A percentile compares a stretch with the other conserved stretches of the same genome.
These are phyloP conservation scores for Ceratopteris richardii DNA, from an alignment of 75 land plant genomes.

Conservation along the genomic window DNA sequence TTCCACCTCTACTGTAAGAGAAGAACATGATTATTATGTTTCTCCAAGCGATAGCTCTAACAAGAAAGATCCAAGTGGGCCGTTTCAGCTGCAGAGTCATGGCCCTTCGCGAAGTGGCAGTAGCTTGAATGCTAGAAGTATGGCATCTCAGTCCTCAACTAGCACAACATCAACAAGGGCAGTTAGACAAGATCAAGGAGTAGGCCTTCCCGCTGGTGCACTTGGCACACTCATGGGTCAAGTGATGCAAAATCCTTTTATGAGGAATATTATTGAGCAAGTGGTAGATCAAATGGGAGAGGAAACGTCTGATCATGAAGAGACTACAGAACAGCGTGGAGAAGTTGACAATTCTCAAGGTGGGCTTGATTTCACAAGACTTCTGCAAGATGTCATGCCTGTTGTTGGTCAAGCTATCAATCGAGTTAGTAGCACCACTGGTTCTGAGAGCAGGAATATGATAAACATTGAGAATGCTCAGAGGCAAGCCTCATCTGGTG, in stretches of 20 bases:
- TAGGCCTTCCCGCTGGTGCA: slow-evolving; percentile 39
- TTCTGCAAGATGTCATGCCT: slow-evolving; percentile 90
- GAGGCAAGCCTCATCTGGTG: background rate
- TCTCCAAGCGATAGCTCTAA: background rate
- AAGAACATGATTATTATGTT: background rate
- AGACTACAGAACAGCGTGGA: background rate
- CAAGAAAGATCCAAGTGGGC: background rate
- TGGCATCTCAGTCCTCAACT: slow-evolving; percentile 34
- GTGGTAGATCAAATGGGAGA: slow-evolving; percentile 55
- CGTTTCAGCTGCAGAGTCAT: background rate
- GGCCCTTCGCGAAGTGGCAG: slow-evolving; percentile 6
- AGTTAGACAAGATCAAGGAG: slow-evolving; percentile 24
- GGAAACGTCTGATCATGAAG: slow-evolving; percentile 19
- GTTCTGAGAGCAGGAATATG: background rate
- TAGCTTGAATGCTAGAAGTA: slow-evolving; percentile 16
- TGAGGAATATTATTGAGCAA: slow-evolving; percentile 50
- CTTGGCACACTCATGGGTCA: slow-evolving; percentile 57
- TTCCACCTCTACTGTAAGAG: background rate
- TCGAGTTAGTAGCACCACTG: slow-evolving; percentile 8
- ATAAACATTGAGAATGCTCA: background rate
- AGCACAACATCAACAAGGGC: background rate
- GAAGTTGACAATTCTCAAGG: slow-evolving; percentile 31
- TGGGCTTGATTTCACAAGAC: slow-evolving; percentile 55
- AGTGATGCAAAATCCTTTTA: slow-evolving; percentile 49
- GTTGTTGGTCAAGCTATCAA: slow-evolving; percentile 61